phyloP scores from a whole-genome alignment of 2,329 filamentous ascomycete genomes.

The Trichoderma hamatum region DNA sequence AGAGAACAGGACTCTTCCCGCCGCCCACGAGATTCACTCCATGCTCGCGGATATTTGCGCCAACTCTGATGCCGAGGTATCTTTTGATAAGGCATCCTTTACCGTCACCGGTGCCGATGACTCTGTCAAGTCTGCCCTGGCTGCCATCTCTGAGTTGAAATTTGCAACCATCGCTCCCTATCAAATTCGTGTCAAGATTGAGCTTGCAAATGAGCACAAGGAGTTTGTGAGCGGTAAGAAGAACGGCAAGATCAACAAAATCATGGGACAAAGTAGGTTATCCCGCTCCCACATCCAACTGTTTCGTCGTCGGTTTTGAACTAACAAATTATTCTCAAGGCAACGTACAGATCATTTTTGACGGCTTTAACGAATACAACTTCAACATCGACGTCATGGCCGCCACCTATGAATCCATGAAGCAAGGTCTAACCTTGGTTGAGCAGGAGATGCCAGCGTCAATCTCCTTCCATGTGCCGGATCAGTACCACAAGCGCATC shows the following conservation, averaged over 20 bases:
- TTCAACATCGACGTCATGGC: constrained; percentile 99
- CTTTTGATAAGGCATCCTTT: constrained; percentile 92
- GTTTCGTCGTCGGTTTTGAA: neutral
- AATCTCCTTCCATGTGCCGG: constrained; percentile 97
- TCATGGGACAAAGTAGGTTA: constrained; percentile 87
- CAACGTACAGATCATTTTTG: constrained; percentile 98
- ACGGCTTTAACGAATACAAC: constrained; percentile 99
- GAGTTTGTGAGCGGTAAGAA: constrained; percentile 99
- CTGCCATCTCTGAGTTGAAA: constrained; percentile 87
- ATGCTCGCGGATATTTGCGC: constrained; percentile 96
- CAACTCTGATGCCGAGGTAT: constrained; percentile 92
- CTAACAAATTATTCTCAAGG: constrained; percentile 46
- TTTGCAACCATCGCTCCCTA: constrained; percentile 87
- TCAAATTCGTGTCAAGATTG: constrained; percentile 96
- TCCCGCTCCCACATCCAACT: neutral
- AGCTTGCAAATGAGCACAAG: constrained; percentile 98
- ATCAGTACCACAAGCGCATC: constrained; percentile 99
- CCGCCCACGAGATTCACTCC: constrained; percentile 75
- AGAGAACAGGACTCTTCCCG: constrained; percentile 63
- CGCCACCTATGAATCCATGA: constrained; percentile 89
- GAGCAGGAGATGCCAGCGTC: constrained; percentile 99
- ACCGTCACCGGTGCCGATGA: constrained; percentile 95
- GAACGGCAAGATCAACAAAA: constrained; percentile 99
- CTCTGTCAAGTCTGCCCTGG: constrained; percentile 91
- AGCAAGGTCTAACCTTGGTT: constrained; percentile 86